Percentiles rank a stretch among this genome's conserved stretches.
phyloP scores from a whole-genome alignment of 2,329 filamentous ascomycete species.

The Lachnellula hyalina region DNA sequence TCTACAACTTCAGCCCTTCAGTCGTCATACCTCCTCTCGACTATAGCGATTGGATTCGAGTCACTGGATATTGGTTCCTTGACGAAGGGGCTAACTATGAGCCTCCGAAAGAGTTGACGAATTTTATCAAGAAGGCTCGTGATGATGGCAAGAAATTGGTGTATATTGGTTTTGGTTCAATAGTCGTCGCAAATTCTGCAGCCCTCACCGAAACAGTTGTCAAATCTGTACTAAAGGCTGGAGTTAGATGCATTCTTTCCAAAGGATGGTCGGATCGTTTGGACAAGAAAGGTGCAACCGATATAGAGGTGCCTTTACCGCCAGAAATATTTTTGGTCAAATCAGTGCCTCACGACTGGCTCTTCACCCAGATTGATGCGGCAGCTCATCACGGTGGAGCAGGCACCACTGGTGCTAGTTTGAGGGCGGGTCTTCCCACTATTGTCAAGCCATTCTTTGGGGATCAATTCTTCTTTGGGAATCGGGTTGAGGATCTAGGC shows the following conservation, averaged over 20 bases:
- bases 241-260: conserved; percentile 88
- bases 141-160: conserved; percentile 84
- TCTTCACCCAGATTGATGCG: conserved; percentile 50
- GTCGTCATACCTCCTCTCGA: conserved; percentile 94
- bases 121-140: conserved; percentile 80
- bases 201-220: conserved; percentile 91
- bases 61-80: conserved; percentile 97
- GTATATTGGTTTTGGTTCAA: conserved; percentile 95
- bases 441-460: conserved; percentile 44
- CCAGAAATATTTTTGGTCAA: conserved; percentile 83
- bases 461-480: conserved; percentile 95
- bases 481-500: conserved; percentile 83
- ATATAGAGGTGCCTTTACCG: conserved; percentile 60
- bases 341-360: conserved; percentile 91
- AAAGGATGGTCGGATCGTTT: conserved; percentile 95
- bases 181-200: conserved; percentile 84
- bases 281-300: conserved; percentile 49
- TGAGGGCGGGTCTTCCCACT: conserved; percentile 33
- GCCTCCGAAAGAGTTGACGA: conserved; percentile 68
- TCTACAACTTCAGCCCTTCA: conserved; percentile 93
- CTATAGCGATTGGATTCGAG: conserved; percentile 95
- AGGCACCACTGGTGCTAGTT: conserved; percentile 31
- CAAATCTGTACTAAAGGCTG: conserved; percentile 82
- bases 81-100: conserved; percentile 67
- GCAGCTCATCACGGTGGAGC: conserved; percentile 28